Evolutionary conservation across 2,329 filamentous ascomycete genomes (phyloP).

Genomic region (Gyromitra esculenta): DNA sequence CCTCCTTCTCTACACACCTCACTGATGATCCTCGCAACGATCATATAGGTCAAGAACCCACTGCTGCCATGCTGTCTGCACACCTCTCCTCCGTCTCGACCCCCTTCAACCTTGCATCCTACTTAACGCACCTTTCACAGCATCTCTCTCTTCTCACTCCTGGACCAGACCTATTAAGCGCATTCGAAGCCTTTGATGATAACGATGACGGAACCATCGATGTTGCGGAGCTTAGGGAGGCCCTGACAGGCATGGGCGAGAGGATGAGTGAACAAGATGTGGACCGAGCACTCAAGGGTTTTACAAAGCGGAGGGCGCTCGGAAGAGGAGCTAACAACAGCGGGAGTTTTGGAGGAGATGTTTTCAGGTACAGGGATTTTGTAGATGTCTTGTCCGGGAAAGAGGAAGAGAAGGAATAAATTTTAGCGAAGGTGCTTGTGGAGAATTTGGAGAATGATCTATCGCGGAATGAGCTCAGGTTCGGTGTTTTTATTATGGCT

Average conservation of each 20-base stretch:
- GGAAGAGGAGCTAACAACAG: constrained; percentile 64
- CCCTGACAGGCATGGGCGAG: constrained; percentile 78
- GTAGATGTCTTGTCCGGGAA: constrained; percentile 64
- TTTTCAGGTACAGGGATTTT: constrained; percentile 94
- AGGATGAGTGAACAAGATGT: constrained; percentile 77
- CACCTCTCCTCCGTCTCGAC: constrained; percentile 82
- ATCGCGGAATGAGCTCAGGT: background rate
- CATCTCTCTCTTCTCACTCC: constrained; percentile 79
- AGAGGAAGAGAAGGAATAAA: constrained; percentile 56
- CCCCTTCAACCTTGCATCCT: constrained; percentile 83
- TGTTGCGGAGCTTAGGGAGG: constrained; percentile 80
- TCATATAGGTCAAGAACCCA: constrained; percentile 74
- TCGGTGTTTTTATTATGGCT: background rate
- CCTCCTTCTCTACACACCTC: background rate
- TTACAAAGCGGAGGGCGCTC: constrained; percentile 84
- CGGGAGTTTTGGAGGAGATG: constrained; percentile 69
- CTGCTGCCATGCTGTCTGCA: constrained; percentile 71
- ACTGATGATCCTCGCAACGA: constrained; percentile 21
- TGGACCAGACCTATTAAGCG: constrained; percentile 81
- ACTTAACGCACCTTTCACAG: constrained; percentile 81
- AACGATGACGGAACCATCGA: constrained; percentile 95
- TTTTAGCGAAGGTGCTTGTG: background rate
- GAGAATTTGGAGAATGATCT: constrained; percentile 3
- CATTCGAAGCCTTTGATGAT: constrained; percentile 94
- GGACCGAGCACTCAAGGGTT: constrained; percentile 86